Conservation (phyloP, 805 yeast species). For the Nakazawaea siamensis region DNA sequence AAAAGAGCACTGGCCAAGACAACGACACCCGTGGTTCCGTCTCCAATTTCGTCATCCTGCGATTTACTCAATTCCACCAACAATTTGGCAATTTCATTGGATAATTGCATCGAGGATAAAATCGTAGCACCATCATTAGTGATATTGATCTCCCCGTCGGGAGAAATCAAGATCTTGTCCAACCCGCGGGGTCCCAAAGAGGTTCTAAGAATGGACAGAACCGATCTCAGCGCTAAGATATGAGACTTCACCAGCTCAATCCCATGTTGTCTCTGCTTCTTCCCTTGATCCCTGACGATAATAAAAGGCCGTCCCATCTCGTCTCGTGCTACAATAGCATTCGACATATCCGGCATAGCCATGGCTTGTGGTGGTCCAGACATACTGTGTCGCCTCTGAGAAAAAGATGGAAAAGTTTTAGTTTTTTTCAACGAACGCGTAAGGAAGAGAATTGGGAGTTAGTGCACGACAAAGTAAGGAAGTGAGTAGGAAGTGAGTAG, state of each 20-base stretch:
- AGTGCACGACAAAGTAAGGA: no score
- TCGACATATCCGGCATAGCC: slow-evolving; percentile 86
- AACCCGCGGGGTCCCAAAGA: slow-evolving; percentile 98
- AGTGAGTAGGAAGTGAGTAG: no score
- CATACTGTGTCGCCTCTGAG: no score
- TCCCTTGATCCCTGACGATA: slow-evolving; percentile 76
- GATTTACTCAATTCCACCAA: slow-evolving; percentile 89
- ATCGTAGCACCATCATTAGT: slow-evolving; percentile 99
- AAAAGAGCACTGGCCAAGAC: slow-evolving; percentile 90
- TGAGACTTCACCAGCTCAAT: slow-evolving; percentile 80
- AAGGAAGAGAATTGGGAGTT: no score
- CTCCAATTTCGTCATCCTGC: slow-evolving; percentile 98
- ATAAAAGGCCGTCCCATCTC: slow-evolving; percentile 99
- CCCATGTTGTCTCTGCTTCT: slow-evolving; percentile 56
- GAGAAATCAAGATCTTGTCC: slow-evolving; percentile 90
- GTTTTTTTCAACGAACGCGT: no score
- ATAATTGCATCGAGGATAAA: slow-evolving; percentile 89
- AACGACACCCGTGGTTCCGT: slow-evolving; percentile 98
- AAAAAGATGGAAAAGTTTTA: no score
- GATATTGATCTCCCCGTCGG: slow-evolving; percentile 96
- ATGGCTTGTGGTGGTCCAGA: no score
- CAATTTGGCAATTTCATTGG: slow-evolving; percentile 91
- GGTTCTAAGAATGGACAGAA: slow-evolving; percentile 84
- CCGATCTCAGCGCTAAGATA: slow-evolving; percentile 90
- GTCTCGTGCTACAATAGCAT: slow-evolving; percentile 98